Base-by-base conservation (phyloP, 495 filamentous ascomycete genomes). In the Podospora pseudocomata region DNA sequence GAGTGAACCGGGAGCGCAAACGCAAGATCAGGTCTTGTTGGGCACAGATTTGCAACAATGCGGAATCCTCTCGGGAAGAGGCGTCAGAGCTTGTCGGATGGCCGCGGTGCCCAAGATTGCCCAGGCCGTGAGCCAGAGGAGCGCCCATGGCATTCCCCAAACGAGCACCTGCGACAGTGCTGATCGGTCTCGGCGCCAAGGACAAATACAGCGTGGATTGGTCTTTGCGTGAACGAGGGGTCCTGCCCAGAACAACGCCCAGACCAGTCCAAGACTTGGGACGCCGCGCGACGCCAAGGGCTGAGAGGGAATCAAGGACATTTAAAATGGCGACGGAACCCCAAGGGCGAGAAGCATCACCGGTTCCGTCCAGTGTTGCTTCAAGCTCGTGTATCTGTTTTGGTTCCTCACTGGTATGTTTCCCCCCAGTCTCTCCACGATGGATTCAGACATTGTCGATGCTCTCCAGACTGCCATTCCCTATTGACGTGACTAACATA, bases 111-210 rank as follows among this genome's bases (percentile, higher is more conserved):
- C 61, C 61, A 63, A 63, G 32, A 49, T 49, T 32, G 59, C 59
- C 59, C 59, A 61, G 59, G 5, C n/a, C 4, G 59, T 30, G 30
- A 26, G 6, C 30, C 26, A 18, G 20, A 13, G 6, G 39, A 49
- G 39, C 39, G 39, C 15, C 39, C 39, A 49, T 49, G 39, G 39
- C 39, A 58, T 20, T 58, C 55, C 55, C 55, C 55, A 58, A 54
- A 16, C 30, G 4, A 18, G 7, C 30, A 19, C 20, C 58, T 28
- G 34, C 60, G 27, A 54, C 60, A 23, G 27, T 39, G 68, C 68
- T 61, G 68, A 70, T 70, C 68, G 30, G 54, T 58, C 68, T 70
- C 20, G 68, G 68, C 68, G 68, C 68, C 68, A 70, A 70, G 68
- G 55, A 28, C 19, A 19, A 55, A 49, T 34, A 26, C 26, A 56